Percentiles rank a stretch among this genome's conserved stretches.
Evolutionary conservation across 2,329 filamentous ascomycete genomes (phyloP).

Genomic region (Drechslera avenae): DNA sequence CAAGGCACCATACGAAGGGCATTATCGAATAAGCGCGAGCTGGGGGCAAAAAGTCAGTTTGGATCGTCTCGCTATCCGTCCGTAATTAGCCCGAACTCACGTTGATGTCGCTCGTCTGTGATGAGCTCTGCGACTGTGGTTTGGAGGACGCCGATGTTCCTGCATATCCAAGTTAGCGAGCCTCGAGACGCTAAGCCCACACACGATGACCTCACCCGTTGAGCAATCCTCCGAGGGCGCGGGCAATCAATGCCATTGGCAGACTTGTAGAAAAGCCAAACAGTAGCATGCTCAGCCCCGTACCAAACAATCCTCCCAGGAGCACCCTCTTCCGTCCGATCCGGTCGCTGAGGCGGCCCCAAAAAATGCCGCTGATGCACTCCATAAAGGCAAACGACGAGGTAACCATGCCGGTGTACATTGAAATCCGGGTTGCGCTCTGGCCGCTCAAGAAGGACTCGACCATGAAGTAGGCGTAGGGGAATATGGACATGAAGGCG

Average conservation of each 20-base stretch:
- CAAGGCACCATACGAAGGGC: slow-evolving; percentile 97
- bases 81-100: slow-evolving; percentile 56
- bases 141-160: slow-evolving; percentile 92
- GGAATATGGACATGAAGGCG: slow-evolving; percentile 99
- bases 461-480: slow-evolving; percentile 98
- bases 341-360: slow-evolving; percentile 90
- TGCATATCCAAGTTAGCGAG: slow-evolving; percentile 50
- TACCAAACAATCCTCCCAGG: slow-evolving; percentile 85
- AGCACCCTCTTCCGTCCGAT: slow-evolving; percentile 93
- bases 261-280: slow-evolving; percentile 90
- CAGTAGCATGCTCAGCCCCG: slow-evolving; percentile 86
- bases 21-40: slow-evolving; percentile 95
- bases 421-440: slow-evolving; percentile 77
- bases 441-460: slow-evolving; percentile 85
- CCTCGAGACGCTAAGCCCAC: slow-evolving; percentile 24
- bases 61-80: slow-evolving; percentile 9
- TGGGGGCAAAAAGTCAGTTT: slow-evolving; percentile 48
- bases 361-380: slow-evolving; percentile 88
- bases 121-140: slow-evolving; percentile 95
- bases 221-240: slow-evolving; percentile 85
- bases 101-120: slow-evolving; percentile 90
- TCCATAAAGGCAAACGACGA: slow-evolving; percentile 96
- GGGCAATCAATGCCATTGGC: slow-evolving; percentile 80
- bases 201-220: slow-evolving; percentile 72
- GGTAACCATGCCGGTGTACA: slow-evolving; percentile 95